Evolutionary conservation across 2,329 filamentous ascomycete genomes (phyloP).

Genomic region (Ascosphaera apis): DNA sequence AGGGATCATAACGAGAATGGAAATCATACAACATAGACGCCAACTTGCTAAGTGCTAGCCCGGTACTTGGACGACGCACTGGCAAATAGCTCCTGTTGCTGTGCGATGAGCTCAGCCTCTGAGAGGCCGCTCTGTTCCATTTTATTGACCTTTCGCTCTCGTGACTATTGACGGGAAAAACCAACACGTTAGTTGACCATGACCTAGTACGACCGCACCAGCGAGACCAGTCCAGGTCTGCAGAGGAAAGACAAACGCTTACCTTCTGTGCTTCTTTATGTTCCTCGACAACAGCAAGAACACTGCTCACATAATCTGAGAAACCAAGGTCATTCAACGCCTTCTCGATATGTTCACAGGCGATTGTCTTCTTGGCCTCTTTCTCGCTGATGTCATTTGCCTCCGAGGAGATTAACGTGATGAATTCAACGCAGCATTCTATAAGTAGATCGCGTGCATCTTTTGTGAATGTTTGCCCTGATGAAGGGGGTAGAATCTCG

Average conservation of each 20-base stretch:
- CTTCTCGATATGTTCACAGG: slow-evolving; percentile 91
- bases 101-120: slow-evolving; percentile 65
- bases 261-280: slow-evolving; percentile 90
- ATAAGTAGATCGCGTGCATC: slow-evolving; percentile 89
- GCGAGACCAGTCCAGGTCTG: neutral
- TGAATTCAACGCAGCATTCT: slow-evolving; percentile 97
- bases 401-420: slow-evolving; percentile 93
- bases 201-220: slow-evolving; percentile 1
- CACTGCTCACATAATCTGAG: slow-evolving; percentile 70
- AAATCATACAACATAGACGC: no score
- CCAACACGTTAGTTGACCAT: slow-evolving; percentile 6
- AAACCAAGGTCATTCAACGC: slow-evolving; percentile 85
- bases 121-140: slow-evolving; percentile 85
- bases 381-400: slow-evolving; percentile 98
- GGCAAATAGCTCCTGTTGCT: slow-evolving; percentile 82
- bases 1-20: no score
- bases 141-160: slow-evolving; percentile 94
- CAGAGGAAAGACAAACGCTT: slow-evolving; percentile 10
- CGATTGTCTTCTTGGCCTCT: slow-evolving; percentile 97
- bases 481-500: slow-evolving; percentile 63
- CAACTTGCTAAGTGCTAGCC: slow-evolving; percentile 11
- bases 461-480: slow-evolving; percentile 71
- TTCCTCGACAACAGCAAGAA: slow-evolving; percentile 65
- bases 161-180: slow-evolving; percentile 33
- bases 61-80: slow-evolving; percentile 54